Conservation (phyloP, 108 stramenopile species). For the Cylindrotheca closterium region DNA sequence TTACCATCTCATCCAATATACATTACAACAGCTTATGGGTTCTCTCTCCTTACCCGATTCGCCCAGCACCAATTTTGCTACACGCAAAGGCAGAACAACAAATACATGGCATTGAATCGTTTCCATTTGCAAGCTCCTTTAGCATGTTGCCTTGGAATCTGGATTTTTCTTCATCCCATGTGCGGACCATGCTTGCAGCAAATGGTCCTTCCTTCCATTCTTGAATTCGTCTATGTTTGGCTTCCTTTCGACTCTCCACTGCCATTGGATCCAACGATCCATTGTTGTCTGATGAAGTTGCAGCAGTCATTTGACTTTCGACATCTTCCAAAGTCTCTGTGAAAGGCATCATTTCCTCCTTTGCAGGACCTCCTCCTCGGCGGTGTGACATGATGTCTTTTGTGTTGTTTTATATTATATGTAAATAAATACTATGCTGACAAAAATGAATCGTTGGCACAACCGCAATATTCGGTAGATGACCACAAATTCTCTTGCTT, state of each 20-base stretch:
- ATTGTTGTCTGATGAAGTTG: no score
- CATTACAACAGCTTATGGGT: no score
- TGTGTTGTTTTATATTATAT: background rate
- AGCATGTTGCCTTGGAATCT: constrained; percentile 5
- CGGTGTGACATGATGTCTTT: constrained; percentile 6
- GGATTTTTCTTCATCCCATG: constrained; percentile 60
- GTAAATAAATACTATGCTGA: background rate
- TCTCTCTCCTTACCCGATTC: constrained; percentile 42
- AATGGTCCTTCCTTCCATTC: constrained; percentile 67
- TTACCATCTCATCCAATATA: background rate
- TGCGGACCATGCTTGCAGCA: constrained; percentile 63
- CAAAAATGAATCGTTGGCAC: background rate
- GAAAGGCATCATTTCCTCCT: constrained; percentile 31
- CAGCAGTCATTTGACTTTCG: background rate
- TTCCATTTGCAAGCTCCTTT: constrained; percentile 40
- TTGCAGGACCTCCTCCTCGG: constrained; percentile 19
- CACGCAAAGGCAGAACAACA: constrained; percentile 70
- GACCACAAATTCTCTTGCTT: no score
- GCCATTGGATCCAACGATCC: background rate
- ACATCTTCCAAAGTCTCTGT: constrained; percentile 4
- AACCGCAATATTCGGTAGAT: background rate
- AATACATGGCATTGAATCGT: constrained; percentile 56
- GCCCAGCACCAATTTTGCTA: constrained; percentile 58
- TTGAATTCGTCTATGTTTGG: constrained; percentile 31
- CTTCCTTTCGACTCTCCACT: background rate